A percentile compares a stretch with the other conserved stretches of the same genome.
phyloP scores from a whole-genome alignment of 352 stramenopile genomes.

The Ophiocytium majus region DNA sequence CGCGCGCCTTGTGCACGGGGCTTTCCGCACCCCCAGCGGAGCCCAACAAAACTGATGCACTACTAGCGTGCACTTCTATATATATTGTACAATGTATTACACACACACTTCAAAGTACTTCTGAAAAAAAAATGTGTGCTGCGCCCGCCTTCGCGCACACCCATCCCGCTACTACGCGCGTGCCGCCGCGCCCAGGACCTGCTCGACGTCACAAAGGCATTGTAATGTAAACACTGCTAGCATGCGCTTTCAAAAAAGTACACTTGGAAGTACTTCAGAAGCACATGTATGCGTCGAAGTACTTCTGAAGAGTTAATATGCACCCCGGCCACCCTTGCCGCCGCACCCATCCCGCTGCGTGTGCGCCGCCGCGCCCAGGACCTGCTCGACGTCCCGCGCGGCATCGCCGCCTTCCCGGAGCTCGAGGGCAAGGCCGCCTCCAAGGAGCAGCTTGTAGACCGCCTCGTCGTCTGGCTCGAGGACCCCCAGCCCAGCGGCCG shows the following conservation, averaged over 20 bases:
- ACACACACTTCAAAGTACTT: no score
- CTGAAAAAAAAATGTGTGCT: no score
- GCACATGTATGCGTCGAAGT: background rate
- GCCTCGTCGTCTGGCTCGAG: background rate
- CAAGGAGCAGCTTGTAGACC: conserved; percentile 9
- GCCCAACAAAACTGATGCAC: no score
- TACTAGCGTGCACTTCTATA: no score
- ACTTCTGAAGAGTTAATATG: background rate
- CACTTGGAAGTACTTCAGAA: background rate
- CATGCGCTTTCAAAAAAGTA: background rate
- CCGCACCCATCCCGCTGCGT: background rate
- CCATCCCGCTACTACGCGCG: background rate
- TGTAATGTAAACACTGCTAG: background rate
- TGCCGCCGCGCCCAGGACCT: no score
- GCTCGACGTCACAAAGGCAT: no score
- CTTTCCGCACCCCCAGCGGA: no score
- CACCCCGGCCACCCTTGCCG: background rate
- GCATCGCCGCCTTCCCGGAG: conserved; percentile 8
- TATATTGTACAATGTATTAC: no score
- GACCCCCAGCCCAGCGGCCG: background rate
- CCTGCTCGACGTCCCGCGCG: conserved; percentile 5
- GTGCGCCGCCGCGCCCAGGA: background rate
- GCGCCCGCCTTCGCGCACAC: no score
- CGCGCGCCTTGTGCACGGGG: no score
- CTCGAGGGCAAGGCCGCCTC: background rate